Conservation (phyloP, 2,329 filamentous ascomycete genomes). For the Hymenoscyphus fructigenus region DNA sequence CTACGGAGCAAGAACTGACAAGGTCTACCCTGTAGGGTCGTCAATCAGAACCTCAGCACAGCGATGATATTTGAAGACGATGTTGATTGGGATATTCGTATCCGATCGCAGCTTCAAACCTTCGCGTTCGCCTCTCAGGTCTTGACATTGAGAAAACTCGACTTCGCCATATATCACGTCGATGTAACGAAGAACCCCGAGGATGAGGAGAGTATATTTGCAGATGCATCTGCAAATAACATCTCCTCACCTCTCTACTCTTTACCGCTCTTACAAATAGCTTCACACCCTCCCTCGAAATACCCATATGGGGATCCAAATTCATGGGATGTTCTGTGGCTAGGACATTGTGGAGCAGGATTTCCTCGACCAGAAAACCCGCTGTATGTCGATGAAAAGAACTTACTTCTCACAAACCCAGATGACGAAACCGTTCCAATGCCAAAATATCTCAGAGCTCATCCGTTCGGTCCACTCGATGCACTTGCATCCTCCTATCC, state of each 20-base stretch:
- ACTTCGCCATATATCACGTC: conserved; percentile 11
- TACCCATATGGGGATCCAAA: conserved; percentile 22
- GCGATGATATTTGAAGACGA: conserved; percentile 47
- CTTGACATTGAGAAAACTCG: conserved; percentile 7
- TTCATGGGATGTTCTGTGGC: conserved; percentile 25
- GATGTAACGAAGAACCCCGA: conserved; percentile 17
- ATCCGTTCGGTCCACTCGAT: conserved; percentile 25
- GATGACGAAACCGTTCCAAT: conserved; percentile 20
- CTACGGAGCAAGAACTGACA: conserved; percentile 40
- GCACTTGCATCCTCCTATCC: conserved; percentile 15
- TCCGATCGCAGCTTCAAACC: conserved; percentile 17
- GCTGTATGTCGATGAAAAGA: background rate
- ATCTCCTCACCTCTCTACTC: conserved; percentile 16
- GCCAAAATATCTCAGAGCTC: conserved; percentile 21
- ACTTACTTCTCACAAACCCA: conserved; percentile 17
- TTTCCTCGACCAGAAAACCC: conserved; percentile 16
- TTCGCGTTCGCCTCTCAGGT: conserved; percentile 20
- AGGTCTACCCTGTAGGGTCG: conserved; percentile 20
- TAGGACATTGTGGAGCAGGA: conserved; percentile 24
- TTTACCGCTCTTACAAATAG: conserved; percentile 9
- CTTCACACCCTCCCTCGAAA: background rate
- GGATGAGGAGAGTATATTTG: conserved; percentile 27
- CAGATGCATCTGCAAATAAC: conserved; percentile 17
- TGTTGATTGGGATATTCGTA: conserved; percentile 45
- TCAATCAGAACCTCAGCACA: conserved; percentile 34